A percentile compares a stretch with the other conserved stretches of the same genome.
These are phyloP conservation scores for Ascochyta koolunga DNA, from an alignment of 2,329 filamentous ascomycete species.

Conservation along the genomic window DNA sequence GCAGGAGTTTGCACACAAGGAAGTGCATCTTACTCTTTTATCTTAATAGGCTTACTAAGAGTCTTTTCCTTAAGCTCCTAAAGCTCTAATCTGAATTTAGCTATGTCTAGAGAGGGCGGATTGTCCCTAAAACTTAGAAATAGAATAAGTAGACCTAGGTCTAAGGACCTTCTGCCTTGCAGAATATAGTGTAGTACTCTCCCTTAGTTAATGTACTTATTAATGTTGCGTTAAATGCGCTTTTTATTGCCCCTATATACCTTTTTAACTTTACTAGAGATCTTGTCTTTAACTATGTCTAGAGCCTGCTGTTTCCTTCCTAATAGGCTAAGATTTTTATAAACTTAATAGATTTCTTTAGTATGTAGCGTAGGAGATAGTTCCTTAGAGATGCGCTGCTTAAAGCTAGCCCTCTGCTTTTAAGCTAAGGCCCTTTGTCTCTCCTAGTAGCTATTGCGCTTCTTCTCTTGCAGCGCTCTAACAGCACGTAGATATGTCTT, in stretches of 20 bases:
- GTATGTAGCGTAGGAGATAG: not conserved
- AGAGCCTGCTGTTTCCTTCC: not conserved
- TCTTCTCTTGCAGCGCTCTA: not conserved
- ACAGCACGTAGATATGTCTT: not conserved
- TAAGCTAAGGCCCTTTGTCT: not conserved
- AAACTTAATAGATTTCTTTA: not conserved
- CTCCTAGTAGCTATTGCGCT: not conserved
- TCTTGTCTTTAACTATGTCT: not conserved
- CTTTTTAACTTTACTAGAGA: not conserved
- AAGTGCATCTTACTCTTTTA: constrained; percentile 16
- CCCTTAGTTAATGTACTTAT: not conserved
- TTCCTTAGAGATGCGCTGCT: not conserved
- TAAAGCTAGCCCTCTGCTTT: not conserved
- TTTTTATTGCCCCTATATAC: not conserved
- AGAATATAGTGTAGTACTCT: not conserved
- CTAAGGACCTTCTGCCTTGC: not conserved
- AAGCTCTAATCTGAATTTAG: too few species aligned
- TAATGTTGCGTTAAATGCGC: not conserved
- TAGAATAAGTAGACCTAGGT: not conserved
- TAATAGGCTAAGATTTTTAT: not conserved
- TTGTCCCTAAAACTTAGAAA: not conserved
- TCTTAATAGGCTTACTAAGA: constrained; percentile 13
- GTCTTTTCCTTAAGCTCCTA: too few species aligned
- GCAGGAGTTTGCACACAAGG: not conserved
- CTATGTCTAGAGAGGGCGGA: not conserved